Base-by-base conservation (phyloP, 2,329 filamentous ascomycete genomes). In the Aureobasidium sp. region DNA sequence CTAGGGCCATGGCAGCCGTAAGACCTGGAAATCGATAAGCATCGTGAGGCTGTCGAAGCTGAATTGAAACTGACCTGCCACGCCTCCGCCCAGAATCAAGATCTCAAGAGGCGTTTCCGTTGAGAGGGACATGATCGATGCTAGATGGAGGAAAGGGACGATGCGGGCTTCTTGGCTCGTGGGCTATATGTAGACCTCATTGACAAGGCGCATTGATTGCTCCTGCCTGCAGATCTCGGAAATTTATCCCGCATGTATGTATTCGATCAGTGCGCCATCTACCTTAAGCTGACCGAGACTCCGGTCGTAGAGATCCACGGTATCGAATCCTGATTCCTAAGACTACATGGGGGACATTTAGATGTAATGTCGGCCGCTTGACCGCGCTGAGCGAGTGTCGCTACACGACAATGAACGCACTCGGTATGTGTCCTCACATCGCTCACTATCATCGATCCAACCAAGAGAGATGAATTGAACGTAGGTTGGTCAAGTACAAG, bases 1-100 rank as follows among this genome's bases (percentile, higher is more conserved):
- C 75, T 57, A 81, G 72, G 14, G 79, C 73, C 47, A 82, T 71
- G 19, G 81, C 80, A 47, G 79, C 77, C 17, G 78, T 72, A 31
- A 82, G 74, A 40, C 81, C 81, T 24, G 4, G 24, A 24, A 24
- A 2, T 6, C 24, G 3, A 40, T 40, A 22, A 61, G 39, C 40
- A 42, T 42, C 29, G 11, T 12, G 5, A n/a, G 14, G 17, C 24
- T 14, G 2, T n/a, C 9, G n/a, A 44, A 9, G 11, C 17, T n/a
- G 17, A 3, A 15, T 4, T 9, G 7, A 3, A 2, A 56, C 60
- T 37, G 15, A 60, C 61, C 61, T 37, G 61, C 61, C 39, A 62
- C 61, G 31, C 61, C 61, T 35, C 61, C 61, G 14, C 61, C 61
- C 15, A 62, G 35, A 5, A 62, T 53, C 22, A 62, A 24, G 3